phyloP scores from a whole-genome alignment of 1,139 yeast species.

The Suhomyces atakaporum region DNA sequence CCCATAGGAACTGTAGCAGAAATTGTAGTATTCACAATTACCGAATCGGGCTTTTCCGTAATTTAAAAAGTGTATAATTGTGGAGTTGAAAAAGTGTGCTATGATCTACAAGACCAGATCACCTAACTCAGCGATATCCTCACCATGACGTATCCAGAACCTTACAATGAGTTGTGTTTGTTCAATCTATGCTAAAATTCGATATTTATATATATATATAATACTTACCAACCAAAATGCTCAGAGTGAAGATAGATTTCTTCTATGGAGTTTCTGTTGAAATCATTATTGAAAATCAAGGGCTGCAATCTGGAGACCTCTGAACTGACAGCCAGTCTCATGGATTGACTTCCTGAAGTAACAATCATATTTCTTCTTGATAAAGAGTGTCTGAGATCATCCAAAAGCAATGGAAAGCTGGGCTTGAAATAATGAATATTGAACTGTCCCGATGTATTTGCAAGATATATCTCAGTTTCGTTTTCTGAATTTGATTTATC shows the following conservation, averaged over 20 bases:
- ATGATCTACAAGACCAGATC: no score
- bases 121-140: no score
- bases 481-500: neutral
- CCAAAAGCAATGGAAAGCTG: constrained; percentile 23
- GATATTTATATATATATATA: constrained; percentile 5
- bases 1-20: no score
- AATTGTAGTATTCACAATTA: no score
- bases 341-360: constrained; percentile 52
- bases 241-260: constrained; percentile 63
- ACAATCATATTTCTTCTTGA: constrained; percentile 47
- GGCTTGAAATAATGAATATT: constrained; percentile 38
- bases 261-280: constrained; percentile 30
- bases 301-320: constrained; percentile 44
- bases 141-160: no score
- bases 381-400: constrained; percentile 23
- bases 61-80: no score
- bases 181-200: no score
- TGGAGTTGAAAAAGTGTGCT: no score
- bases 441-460: constrained; percentile 13
- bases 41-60: no score
- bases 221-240: constrained; percentile 58
- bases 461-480: constrained; percentile 3
- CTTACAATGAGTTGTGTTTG: no score
- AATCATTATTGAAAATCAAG: constrained; percentile 33
- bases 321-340: constrained; percentile 47